A percentile compares a stretch with the other conserved stretches of the same genome.
Conservation (phyloP, 2,329 filamentous ascomycete genomes). For the Diaporthe sp. region DNA sequence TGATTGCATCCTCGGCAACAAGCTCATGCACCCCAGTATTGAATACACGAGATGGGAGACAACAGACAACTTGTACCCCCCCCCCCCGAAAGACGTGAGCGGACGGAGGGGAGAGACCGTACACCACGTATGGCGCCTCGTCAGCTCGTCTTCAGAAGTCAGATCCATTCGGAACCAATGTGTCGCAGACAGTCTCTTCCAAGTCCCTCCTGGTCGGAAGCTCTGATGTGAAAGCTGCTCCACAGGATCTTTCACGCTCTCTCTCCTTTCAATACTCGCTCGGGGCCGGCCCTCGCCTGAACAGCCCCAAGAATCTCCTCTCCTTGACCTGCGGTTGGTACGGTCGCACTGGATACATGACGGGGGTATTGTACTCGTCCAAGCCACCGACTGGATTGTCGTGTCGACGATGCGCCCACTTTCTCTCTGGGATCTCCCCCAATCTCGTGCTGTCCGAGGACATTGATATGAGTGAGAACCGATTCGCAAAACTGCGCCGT, state of each 20-base stretch:
- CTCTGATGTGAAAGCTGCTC: neutral
- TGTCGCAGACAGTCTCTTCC: too few species aligned
- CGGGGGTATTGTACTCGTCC: conserved; percentile 49
- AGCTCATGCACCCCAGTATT: neutral
- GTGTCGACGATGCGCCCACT: conserved; percentile 43
- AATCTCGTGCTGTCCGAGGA: conserved; percentile 53
- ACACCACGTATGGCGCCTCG: neutral
- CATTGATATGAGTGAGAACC: conserved; percentile 50
- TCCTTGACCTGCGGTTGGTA: conserved; percentile 47
- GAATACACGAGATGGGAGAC: neutral
- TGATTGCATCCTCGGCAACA: neutral
- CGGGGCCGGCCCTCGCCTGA: conserved; percentile 43
- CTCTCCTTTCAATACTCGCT: neutral
- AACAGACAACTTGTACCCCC: neutral
- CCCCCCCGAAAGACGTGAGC: neutral
- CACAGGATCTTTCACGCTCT: neutral
- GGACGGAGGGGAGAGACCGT: neutral
- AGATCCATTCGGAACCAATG: neutral
- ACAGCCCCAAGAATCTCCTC: conserved; percentile 49
- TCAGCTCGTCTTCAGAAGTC: neutral
- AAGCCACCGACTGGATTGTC: conserved; percentile 40
- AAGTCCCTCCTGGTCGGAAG: neutral
- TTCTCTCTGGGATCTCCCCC: conserved; percentile 52
- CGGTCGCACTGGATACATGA: conserved; percentile 52
- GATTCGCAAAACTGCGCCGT: conserved; percentile 41